These are phyloP conservation scores for Thraustotheca clavata DNA, from an alignment of 352 stramenopile genomes.

Conservation along the genomic window DNA sequence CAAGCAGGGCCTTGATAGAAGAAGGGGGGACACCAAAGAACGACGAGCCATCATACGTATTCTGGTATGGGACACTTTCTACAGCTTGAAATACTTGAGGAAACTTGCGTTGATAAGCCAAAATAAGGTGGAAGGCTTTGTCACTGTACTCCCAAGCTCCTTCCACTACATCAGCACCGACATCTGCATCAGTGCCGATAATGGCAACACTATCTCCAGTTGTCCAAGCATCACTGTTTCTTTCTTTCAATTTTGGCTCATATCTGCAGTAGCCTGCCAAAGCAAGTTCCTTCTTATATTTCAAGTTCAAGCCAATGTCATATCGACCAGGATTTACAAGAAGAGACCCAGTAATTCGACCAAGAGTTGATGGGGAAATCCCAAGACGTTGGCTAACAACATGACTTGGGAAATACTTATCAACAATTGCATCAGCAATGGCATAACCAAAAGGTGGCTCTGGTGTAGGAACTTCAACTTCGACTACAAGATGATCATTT, in stretches of 20 bases:
- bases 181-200: conserved; percentile 69
- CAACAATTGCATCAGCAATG: conserved; percentile 87
- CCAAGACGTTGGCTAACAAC: conserved; percentile 86
- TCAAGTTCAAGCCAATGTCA: conserved; percentile 85
- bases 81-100: conserved; percentile 88
- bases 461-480: conserved; percentile 87
- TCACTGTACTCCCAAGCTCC: conserved; percentile 97
- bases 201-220: conserved; percentile 90
- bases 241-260: conserved; percentile 28
- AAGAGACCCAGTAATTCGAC: conserved; percentile 90
- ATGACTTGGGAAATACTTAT: conserved; percentile 74
- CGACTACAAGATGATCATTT: conserved; percentile 63
- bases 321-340: conserved; percentile 87
- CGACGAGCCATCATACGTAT: conserved; percentile 81
- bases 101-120: conserved; percentile 90
- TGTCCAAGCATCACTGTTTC: conserved; percentile 59
- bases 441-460: conserved; percentile 96
- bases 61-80: conserved; percentile 77
- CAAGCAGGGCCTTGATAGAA: conserved; percentile 53
- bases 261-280: conserved; percentile 91
- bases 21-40: conserved; percentile 62
- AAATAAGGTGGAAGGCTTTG: conserved; percentile 90
- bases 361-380: conserved; percentile 88
- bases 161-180: conserved; percentile 29
- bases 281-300: conserved; percentile 71